Evolutionary conservation across 2,329 filamentous ascomycete genomes (phyloP).

Genomic region (Ascochyta viciae-villosae): DNA sequence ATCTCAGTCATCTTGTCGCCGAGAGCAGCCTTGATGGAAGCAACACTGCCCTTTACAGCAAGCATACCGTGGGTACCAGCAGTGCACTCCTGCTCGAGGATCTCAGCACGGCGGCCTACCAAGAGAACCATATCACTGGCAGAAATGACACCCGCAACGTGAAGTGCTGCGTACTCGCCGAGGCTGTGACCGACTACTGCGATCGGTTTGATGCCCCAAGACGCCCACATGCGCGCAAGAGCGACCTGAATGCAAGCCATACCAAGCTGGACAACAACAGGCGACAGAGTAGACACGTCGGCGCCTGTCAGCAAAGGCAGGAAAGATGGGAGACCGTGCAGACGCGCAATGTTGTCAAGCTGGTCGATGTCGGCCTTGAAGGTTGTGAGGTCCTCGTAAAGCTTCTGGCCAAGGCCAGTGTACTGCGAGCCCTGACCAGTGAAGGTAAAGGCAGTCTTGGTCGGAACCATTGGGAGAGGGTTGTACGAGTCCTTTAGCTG

Average conservation of each 20-base stretch:
- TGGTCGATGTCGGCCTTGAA: conserved; percentile 60
- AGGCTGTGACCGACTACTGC: conserved; percentile 66
- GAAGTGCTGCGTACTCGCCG: conserved; percentile 76
- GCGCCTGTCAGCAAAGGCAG: conserved; percentile 57
- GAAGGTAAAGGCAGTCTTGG: conserved; percentile 60
- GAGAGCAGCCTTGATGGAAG: conserved; percentile 61
- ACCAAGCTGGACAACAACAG: conserved; percentile 60
- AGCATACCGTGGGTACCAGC: conserved; percentile 72
- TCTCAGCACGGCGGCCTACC: conserved; percentile 71
- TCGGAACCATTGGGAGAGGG: conserved; percentile 60
- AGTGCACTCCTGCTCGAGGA: conserved; percentile 70
- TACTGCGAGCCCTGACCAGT: conserved; percentile 62
- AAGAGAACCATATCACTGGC: conserved; percentile 75
- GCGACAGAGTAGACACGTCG: conserved; percentile 58
- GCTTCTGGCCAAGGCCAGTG: conserved; percentile 58
- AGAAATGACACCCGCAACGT: conserved; percentile 73
- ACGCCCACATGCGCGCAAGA: conserved; percentile 60
- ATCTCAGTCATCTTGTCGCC: conserved; percentile 60
- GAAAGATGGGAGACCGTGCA: conserved; percentile 59
- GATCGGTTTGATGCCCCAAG: conserved; percentile 61
- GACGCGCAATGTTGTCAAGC: conserved; percentile 55
- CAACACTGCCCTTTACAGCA: conserved; percentile 60
- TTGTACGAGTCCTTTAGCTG: conserved; percentile 60
- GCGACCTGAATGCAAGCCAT: conserved; percentile 62
- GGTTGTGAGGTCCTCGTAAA: conserved; percentile 57